A percentile compares a stretch with the other conserved stretches of the same genome.
These are phyloP conservation scores for Solanum hybrid DNA, from an alignment of 305 asterid genomes.

Conservation along the genomic window DNA sequence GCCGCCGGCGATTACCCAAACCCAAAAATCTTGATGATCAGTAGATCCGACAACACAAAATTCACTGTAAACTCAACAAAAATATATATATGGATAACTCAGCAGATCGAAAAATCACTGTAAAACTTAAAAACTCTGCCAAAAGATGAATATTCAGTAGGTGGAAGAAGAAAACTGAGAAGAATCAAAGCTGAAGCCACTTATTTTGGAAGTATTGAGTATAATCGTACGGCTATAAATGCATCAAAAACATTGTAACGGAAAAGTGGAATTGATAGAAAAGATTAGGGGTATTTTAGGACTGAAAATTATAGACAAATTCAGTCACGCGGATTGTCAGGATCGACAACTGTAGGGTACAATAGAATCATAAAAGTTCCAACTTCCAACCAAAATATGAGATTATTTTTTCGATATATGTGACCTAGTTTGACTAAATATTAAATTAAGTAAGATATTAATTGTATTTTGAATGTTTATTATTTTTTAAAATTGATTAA, in stretches of 20 bases:
- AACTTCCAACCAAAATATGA: neutral
- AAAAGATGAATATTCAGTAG: neutral
- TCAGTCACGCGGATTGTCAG: neutral
- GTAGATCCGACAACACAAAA: neutral
- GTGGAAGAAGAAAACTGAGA: neutral
- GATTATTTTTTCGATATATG: neutral
- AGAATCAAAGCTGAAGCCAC: neutral
- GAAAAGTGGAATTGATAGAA: neutral
- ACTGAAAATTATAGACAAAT: neutral
- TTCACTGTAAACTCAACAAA: neutral
- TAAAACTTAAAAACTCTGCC: neutral
- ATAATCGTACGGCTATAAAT: conserved; percentile 12
- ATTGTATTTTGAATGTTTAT: too few species aligned
- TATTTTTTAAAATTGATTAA: too few species aligned
- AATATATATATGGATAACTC: neutral
- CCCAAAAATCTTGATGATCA: conserved; percentile 13
- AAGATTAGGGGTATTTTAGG: neutral
- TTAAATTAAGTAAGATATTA: too few species aligned
- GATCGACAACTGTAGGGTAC: neutral
- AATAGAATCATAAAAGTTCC: neutral
- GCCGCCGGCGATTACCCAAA: conserved; percentile 24
- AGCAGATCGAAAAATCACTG: neutral
- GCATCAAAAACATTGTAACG: neutral
- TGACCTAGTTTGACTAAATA: neutral
- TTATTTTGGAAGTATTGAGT: neutral